Percentiles rank a stretch among this genome's conserved stretches.
Evolutionary conservation across 2,329 filamentous ascomycete species (phyloP).

Genomic region (Macrophomina pseudophaseolina): DNA sequence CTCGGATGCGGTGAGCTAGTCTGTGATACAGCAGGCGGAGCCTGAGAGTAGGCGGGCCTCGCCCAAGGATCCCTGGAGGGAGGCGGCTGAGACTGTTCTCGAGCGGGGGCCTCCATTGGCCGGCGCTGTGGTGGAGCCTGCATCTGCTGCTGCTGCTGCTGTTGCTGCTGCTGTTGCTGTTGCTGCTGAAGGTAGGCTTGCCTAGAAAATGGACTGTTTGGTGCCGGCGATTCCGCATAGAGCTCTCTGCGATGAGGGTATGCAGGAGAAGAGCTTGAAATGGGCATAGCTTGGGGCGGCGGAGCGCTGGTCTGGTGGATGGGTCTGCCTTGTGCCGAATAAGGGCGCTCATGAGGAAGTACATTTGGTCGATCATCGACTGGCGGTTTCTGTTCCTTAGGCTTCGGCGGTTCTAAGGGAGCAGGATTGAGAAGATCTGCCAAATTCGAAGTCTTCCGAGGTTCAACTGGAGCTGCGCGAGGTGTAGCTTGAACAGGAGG

Average conservation of each 20-base stretch:
- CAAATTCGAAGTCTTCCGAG: slow-evolving; percentile 42
- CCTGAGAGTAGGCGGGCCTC: slow-evolving; percentile 17
- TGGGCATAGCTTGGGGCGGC: not conserved
- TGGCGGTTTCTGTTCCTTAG: slow-evolving; percentile 16
- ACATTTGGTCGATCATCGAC: slow-evolving; percentile 12
- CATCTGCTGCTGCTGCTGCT: slow-evolving; percentile 18
- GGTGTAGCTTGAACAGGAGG: slow-evolving; percentile 18
- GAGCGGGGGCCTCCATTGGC: not conserved
- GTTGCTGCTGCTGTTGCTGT: slow-evolving; percentile 6
- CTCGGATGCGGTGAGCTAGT: slow-evolving; percentile 22
- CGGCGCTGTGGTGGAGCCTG: slow-evolving; percentile 18
- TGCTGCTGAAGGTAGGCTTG: slow-evolving; percentile 5
- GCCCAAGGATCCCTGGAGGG: slow-evolving; percentile 14
- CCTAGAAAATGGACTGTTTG: slow-evolving; percentile 19
- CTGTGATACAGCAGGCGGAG: slow-evolving; percentile 8
- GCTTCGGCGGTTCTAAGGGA: slow-evolving; percentile 18
- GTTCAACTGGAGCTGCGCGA: slow-evolving; percentile 34
- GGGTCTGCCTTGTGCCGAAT: slow-evolving; percentile 18
- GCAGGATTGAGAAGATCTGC: slow-evolving; percentile 44
- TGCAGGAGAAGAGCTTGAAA: slow-evolving; percentile 21
- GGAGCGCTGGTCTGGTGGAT: slow-evolving; percentile 19
- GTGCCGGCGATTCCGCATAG: slow-evolving; percentile 9
- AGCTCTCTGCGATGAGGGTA: slow-evolving; percentile 13
- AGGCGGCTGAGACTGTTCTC: slow-evolving; percentile 24
- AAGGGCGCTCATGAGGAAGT: slow-evolving; percentile 22